Evolutionary conservation across 108 stramenopile genomes (phyloP).

Genomic region (Skeletonema menzelii): DNA sequence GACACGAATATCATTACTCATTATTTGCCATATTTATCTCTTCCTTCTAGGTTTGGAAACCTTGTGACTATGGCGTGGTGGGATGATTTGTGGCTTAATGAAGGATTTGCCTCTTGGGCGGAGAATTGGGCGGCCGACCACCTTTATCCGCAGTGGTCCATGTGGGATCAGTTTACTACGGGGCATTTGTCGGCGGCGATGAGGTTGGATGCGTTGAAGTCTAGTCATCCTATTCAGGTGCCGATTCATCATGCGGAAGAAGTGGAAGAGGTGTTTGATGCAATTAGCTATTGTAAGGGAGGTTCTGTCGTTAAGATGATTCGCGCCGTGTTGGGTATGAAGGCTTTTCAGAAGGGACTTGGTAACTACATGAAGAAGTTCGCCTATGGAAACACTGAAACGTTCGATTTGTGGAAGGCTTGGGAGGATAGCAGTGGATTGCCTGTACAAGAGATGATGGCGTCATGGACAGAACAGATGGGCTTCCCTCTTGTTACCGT

Average conservation of each 20-base stretch:
- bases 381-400: conserved; percentile 91
- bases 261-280: conserved; percentile 98
- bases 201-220: conserved; percentile 82
- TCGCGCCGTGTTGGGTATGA: conserved; percentile 87
- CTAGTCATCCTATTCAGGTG: conserved; percentile 93
- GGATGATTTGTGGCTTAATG: conserved; percentile 98
- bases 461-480: conserved; percentile 96
- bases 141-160: conserved; percentile 77
- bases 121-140: conserved; percentile 82
- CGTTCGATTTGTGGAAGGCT: conserved; percentile 91
- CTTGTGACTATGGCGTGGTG: conserved; percentile 98
- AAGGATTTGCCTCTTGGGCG: conserved; percentile 94
- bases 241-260: conserved; percentile 93
- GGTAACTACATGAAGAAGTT: conserved; percentile 86
- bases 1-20: no score
- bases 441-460: conserved; percentile 90
- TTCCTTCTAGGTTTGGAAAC: conserved; percentile 73
- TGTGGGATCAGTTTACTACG: conserved; percentile 94
- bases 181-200: conserved; percentile 83
- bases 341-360: conserved; percentile 76
- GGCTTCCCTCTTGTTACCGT: conserved; percentile 89
- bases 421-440: conserved; percentile 91
- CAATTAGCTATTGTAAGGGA: conserved; percentile 89
- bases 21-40: no score
- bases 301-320: conserved; percentile 91